Evolutionary conservation across 1,284 basidiomycete species (phyloP), one percentile per base, ranked within the genome.

Genomic region (Grifola frondosa): DNA sequence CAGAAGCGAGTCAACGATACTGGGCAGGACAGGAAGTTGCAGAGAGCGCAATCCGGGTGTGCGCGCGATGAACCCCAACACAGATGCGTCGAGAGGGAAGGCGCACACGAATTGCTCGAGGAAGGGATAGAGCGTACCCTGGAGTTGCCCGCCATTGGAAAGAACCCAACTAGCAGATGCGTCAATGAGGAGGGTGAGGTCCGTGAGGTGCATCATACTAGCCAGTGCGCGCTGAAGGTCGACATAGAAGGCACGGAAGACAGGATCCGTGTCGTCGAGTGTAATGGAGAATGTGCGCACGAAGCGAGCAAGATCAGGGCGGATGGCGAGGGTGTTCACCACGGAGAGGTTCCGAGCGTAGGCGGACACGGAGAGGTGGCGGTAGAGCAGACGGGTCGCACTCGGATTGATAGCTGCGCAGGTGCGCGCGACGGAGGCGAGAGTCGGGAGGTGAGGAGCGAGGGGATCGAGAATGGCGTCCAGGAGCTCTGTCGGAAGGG

Each of bases 331-430:
- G 36, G 78, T 75, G 44, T 62, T 44, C 40, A 87, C 65, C 59
- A 77, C 66, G 52, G 60, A 40, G 48, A 78, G 70, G 57, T 76
- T 78, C 48, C 60, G 66, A 6, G 70, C 62, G 40, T 64, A 57
- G 5, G 67, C 57, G 29, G 77, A 71, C 36, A 80, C 54, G 34
- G 66, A 58, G 52, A 88, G 53, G 54, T 76, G 62, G 42, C 79
- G 72, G 63, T 84, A 88, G 60, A 88, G 79, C 32, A 71, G 59
- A 45, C 78, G 77, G 44, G 77, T 78, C 1, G 80, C 80, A 52
- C 77, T 61, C 39, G 65, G 65, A 50, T 66, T 65, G 54, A 83
- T 54, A 25, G 58, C 48, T 6, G 70, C 57, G 50, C 53, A 67
- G n/a, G 75, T 68, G 17, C 57, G 64, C 4, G 82, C 70, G 49